Evolutionary conservation across 1,284 basidiomycete species (phyloP).

Genomic region (Moesziomyces antarcticus): DNA sequence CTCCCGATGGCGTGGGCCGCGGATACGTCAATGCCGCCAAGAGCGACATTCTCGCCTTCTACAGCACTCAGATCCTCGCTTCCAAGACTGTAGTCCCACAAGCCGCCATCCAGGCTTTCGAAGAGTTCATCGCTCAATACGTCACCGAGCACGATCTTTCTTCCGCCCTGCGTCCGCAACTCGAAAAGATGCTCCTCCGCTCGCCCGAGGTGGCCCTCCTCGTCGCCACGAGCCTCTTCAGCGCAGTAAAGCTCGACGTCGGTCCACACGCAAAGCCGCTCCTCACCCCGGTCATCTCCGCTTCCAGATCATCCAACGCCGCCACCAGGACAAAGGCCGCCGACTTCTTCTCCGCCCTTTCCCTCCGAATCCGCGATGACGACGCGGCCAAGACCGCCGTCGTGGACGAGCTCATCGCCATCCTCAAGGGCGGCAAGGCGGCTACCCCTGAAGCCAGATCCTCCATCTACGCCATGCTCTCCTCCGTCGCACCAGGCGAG

Average conservation of each 20-base stretch:
- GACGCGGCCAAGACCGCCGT: conserved; percentile 18
- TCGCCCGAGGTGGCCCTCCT: conserved; percentile 61
- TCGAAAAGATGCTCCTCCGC: conserved; percentile 64
- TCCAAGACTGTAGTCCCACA: conserved; percentile 52
- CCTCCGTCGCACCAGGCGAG: conserved; percentile 25
- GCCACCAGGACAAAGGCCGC: conserved; percentile 47
- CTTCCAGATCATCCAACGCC: conserved; percentile 53
- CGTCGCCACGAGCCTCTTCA: conserved; percentile 47
- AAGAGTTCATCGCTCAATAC: conserved; percentile 50
- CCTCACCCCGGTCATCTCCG: conserved; percentile 44
- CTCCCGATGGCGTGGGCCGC: conserved; percentile 42
- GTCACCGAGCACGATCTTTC: conserved; percentile 52
- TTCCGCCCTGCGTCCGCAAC: conserved; percentile 52
- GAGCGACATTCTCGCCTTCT: conserved; percentile 49
- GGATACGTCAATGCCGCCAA: conserved; percentile 37
- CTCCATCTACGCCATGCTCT: conserved; percentile 54
- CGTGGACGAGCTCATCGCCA: conserved; percentile 51
- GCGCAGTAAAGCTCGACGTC: conserved; percentile 35
- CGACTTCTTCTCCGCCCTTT: conserved; percentile 39
- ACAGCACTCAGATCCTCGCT: conserved; percentile 56
- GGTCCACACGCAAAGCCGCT: conserved; percentile 44
- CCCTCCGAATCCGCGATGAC: conserved; percentile 26
- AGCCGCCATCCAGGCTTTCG: conserved; percentile 44
- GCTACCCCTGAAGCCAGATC: conserved; percentile 53
- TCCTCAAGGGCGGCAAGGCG: conserved; percentile 54